Percentiles rank a stretch among this genome's conserved stretches.
phyloP scores from a whole-genome alignment of 805 yeast genomes.

The Wickerhamomyces queroliae region DNA sequence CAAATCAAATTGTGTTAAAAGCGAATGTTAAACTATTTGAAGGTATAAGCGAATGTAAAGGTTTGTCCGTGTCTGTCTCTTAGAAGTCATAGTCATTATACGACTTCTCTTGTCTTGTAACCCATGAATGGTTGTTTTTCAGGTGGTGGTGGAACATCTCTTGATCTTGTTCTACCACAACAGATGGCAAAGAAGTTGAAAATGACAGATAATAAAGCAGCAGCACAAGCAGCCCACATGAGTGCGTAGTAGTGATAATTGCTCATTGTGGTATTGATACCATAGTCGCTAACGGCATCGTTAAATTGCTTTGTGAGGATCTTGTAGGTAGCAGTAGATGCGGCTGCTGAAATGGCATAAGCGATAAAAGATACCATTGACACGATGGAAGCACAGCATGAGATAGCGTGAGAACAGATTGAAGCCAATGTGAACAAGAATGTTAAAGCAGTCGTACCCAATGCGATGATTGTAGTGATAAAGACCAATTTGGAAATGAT shows the following conservation, averaged over 20 bases:
- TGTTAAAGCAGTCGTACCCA: constrained; percentile 36
- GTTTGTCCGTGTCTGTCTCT: too few relatives aligned
- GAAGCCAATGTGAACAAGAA: constrained; percentile 39
- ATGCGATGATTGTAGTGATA: constrained; percentile 43
- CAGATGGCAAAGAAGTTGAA: constrained; percentile 30
- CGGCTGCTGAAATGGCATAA: constrained; percentile 40
- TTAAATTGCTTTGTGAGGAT: constrained; percentile 47
- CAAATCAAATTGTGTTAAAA: neutral
- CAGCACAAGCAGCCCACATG: constrained; percentile 58
- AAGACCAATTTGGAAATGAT: constrained; percentile 53
- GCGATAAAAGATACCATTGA: constrained; percentile 34
- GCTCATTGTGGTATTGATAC: constrained; percentile 48
- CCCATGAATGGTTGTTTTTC: constrained; percentile 6
- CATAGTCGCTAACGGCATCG: constrained; percentile 38
- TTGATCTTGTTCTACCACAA: constrained; percentile 28
- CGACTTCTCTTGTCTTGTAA: constrained; percentile 1
- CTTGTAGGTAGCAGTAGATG: constrained; percentile 58
- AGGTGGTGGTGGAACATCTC: neutral
- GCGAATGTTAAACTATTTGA: too few relatives aligned
- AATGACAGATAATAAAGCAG: constrained; percentile 34
- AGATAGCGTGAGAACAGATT: constrained; percentile 39
- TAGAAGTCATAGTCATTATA: neutral
- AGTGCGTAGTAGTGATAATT: constrained; percentile 45
- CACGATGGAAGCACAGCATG: constrained; percentile 38
- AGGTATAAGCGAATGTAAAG: too few relatives aligned